These are phyloP conservation scores for Ascochyta rabiei DNA, from an alignment of 2,329 filamentous ascomycete species.

Conservation along the genomic window DNA sequence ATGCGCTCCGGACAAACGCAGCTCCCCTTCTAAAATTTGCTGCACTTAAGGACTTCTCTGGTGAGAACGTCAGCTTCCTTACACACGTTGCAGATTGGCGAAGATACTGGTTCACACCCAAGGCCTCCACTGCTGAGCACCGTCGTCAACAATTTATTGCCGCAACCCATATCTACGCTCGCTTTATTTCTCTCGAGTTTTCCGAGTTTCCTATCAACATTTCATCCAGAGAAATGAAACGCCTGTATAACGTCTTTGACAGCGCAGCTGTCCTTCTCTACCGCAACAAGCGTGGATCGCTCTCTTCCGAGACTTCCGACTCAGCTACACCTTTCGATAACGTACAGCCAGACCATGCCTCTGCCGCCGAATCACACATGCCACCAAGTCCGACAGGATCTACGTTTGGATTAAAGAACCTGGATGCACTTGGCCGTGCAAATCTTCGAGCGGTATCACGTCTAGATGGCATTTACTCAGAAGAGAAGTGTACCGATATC, in stretches of 20 bases:
- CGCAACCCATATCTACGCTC: constrained; percentile 41
- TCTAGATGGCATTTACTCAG: constrained; percentile 24
- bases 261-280: constrained; percentile 28
- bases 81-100: constrained; percentile 43
- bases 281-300: constrained; percentile 25
- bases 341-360: constrained; percentile 11
- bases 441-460: constrained; percentile 36
- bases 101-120: constrained; percentile 35
- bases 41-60: constrained; percentile 43
- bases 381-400: constrained; percentile 23
- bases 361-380: constrained; percentile 3
- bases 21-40: constrained; percentile 42
- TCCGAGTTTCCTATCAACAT: constrained; percentile 48
- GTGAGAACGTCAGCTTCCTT: constrained; percentile 46
- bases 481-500: constrained; percentile 25
- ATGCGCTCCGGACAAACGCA: constrained; percentile 38
- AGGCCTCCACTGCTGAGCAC: constrained; percentile 28
- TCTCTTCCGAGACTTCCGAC: constrained; percentile 24
- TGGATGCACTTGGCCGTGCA: constrained; percentile 36
- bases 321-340: constrained; percentile 39
- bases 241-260: constrained; percentile 36
- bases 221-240: constrained; percentile 36
- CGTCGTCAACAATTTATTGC: constrained; percentile 36
- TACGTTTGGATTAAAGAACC: constrained; percentile 25
- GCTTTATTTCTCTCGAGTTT: constrained; percentile 42